Percentiles rank a stretch among this genome's conserved stretches.
Conservation (phyloP, 2,329 filamentous ascomycete genomes). For the Ascomycota sp. region DNA sequence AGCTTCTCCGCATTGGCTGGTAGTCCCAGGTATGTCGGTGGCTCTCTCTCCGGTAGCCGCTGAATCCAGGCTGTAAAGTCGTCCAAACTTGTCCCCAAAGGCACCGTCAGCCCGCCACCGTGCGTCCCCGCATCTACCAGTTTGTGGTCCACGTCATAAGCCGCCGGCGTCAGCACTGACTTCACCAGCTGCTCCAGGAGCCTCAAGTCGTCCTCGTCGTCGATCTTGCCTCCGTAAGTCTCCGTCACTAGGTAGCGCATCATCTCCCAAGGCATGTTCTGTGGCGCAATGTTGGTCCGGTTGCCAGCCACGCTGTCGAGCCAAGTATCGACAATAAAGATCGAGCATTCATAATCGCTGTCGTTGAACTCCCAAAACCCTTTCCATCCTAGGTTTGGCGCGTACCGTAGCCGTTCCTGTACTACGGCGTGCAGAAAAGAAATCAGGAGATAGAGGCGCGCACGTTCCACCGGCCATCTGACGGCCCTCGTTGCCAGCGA, state of each 20-base stretch:
- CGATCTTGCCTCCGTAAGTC: constrained; percentile 95
- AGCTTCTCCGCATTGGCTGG: constrained; percentile 94
- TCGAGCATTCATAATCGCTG: constrained; percentile 94
- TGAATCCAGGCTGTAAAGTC: constrained; percentile 88
- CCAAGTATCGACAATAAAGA: constrained; percentile 90
- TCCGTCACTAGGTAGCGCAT: constrained; percentile 74
- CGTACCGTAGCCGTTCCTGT: constrained; percentile 83
- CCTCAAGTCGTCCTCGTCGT: constrained; percentile 66
- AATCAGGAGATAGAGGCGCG: constrained; percentile 69
- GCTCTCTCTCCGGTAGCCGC: constrained; percentile 76
- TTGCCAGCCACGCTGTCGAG: constrained; percentile 61
- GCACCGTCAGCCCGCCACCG: constrained; percentile 47
- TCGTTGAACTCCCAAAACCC: constrained; percentile 99
- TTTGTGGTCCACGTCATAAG: constrained; percentile 82
- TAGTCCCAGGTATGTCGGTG: constrained; percentile 79
- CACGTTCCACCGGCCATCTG: constrained; percentile 75
- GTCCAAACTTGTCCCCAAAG: constrained; percentile 56
- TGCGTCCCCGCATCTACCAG: constrained; percentile 43
- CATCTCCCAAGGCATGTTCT: constrained; percentile 92
- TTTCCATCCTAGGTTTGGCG: constrained; percentile 87
- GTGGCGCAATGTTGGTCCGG: constrained; percentile 77
- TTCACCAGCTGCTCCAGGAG: constrained; percentile 52
- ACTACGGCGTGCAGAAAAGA: constrained; percentile 91
- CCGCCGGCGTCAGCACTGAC: constrained; percentile 59
- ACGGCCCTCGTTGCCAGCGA: constrained; percentile 53